Evolutionary conservation across 2,329 filamentous ascomycete genomes (phyloP), one percentile per base, ranked within the genome.

Genomic region (Talaromyces sp.): DNA sequence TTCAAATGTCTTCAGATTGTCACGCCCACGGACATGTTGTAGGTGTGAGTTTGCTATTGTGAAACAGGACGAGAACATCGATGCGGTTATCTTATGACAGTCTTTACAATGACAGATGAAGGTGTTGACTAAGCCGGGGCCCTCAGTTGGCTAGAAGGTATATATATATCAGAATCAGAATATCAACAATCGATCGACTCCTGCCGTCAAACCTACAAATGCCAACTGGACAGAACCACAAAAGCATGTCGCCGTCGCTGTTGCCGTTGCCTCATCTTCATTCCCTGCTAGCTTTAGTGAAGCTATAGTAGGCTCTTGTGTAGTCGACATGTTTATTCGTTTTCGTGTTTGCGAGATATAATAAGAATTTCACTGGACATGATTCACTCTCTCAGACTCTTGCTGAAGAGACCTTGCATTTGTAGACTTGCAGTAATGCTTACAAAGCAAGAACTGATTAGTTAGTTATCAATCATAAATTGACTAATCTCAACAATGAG

Each of bases 231-330:
- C 40, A 31, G 40, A 27, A 18, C 56, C 56, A 51, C 56, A 58
- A 42, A 58, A 58, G 44, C 56, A 58, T 58, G 56, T 58, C 27
- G 56, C 56, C 36, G 56, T 57, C 12, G 56, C 56, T 44, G 30
- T 44, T 14, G 56, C 56, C 30, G 30, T 44, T 14, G 27, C 9
- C 18, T 7, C 44, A 23, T 51, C 44, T 14, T 51, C 44, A 28
- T 28, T 51, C 12, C 27, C 44, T 16, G 44, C 44, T n/a, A 8
- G 44, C 44, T 28, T 7, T 51, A 18, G 18, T 7, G 18, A 51
- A 28, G 44, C n/a, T 23, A 27, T 28, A 14, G 4, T 4, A 8
- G 18, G 18, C 5, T 28, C 44, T 51, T 23, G 44, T 51, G 44
- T 51, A 28, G 44, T 51, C 44, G 44, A 51, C 44, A 27, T 51